Base-by-base conservation (phyloP, 1,284 basidiomycete genomes). In the Macrocystidia cucumis region DNA sequence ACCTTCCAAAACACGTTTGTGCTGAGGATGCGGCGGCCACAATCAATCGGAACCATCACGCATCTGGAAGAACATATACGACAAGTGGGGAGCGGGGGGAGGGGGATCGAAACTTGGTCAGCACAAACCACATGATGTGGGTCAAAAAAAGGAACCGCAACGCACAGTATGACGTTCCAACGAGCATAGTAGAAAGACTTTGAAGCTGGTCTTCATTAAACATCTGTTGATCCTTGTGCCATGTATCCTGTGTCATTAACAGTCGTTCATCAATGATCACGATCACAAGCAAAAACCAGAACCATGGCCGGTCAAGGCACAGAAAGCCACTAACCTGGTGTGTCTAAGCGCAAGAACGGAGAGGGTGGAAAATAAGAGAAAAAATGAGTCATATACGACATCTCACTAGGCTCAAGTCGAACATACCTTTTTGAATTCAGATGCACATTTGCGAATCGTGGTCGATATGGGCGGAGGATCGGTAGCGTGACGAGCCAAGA, bases 401-500 rank as follows among this genome's bases (percentile, higher is more conserved):
- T n/a, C n/a, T n/a, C n/a, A n/a, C n/a, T n/a, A n/a, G n/a, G n/a
- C n/a, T n/a, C n/a, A n/a, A n/a, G n/a, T n/a, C n/a, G n/a, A n/a
- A n/a, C 68, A 20, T 43, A 81, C 83, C 74, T 88, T 84, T 60
- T 89, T 89, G 56, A 91, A 91, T 52, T 91, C 87, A 26, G 86
- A 88, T 32, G 91, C 91, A 58, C 82, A 88, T 49, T 83, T 81
- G 34, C 89, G 75, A 50, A 95, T 91, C 4, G 91, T 90, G 3
- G 87, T 90, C 16, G 86, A 88, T 50, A 98, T 89, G 13, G 93
- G 93, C 29, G 84, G 82, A 14, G 93, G 92, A 54, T 93, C 91
- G 4, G 91, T 86, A 2, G 87, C 82, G 56, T 96, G 88, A 49
- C 69, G 68, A 3, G 83, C 83, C 41, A 91, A 65, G 18, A 83